Conservation (phyloP, 352 stramenopile species). For the Elongisporangium prolatum region DNA sequence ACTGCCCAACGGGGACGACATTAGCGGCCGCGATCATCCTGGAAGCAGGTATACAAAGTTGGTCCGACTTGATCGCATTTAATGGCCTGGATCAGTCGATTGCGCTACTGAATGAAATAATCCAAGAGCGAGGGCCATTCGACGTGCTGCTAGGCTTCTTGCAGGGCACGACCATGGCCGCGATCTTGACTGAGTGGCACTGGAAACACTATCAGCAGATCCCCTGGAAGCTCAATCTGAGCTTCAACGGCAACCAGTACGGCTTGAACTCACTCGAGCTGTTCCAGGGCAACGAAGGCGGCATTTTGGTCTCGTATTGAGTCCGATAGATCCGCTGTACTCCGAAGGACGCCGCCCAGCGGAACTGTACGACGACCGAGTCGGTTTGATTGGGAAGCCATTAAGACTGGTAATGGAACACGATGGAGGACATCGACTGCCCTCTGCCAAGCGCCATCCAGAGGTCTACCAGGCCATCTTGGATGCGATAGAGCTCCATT, state of each 20-base stretch:
- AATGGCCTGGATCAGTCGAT: constrained; percentile 31
- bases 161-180: constrained; percentile 43
- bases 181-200: constrained; percentile 31
- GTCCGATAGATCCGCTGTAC: constrained; percentile 17
- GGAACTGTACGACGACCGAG: constrained; percentile 14
- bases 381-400: constrained; percentile 7
- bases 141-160: constrained; percentile 55
- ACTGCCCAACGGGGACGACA: constrained; percentile 15
- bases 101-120: constrained; percentile 28
- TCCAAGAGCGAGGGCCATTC: constrained; percentile 32
- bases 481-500: constrained; percentile 12
- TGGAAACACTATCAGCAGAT: constrained; percentile 18
- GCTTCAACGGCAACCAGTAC: constrained; percentile 28
- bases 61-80: constrained; percentile 5
- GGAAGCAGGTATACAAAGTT: constrained; percentile 11
- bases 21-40: constrained; percentile 14
- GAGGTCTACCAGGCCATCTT: constrained; percentile 15
- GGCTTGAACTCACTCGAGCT: constrained; percentile 27
- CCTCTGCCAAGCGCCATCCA: constrained; percentile 21
- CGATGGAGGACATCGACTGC: constrained; percentile 39
- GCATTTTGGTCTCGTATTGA: constrained; percentile 20
- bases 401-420: constrained; percentile 29
- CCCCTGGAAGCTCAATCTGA: constrained; percentile 40
- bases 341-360: constrained; percentile 11
- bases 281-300: constrained; percentile 21